Base-by-base conservation (phyloP, 345 rosid species). In the Eucalyptus albens region DNA sequence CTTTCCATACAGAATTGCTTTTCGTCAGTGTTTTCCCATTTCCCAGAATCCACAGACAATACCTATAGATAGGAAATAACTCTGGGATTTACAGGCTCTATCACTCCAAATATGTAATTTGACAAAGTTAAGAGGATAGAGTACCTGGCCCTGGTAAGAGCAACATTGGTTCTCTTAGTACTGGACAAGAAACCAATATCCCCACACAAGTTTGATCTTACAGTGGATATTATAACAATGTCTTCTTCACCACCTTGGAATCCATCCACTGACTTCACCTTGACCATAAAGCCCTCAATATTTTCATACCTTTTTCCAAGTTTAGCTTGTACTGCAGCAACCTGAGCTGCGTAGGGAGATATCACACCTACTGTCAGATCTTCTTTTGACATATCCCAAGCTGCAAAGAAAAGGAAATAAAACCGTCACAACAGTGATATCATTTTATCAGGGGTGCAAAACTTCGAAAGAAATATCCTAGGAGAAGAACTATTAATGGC, bases 31-130 rank as follows among this genome's bases (percentile, higher is more conserved):
- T 94, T 89, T 55, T 90, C 89, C 83, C 95, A 90, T 92, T 89
- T 53, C 96, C 96, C 87, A 94, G 86, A 91, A 95, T 93, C 96
- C 96, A 94, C 51, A 94, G 94, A 89, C 96, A 90, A 50, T 93
- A 92, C 91, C 96, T 88, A 82, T 50, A 50, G 27, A 29, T 3
- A 45, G 42, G 69, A 19, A n/a, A 3, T 56, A 87, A 65, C 37
- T 65, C 77, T 65, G 77, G 77, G 37, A 65, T n/a, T 65, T 65
- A n/a, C 77, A 7, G 21, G 37, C 37, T n/a, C 15, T 65, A 65
- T 65, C 77, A n/a, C 77, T 65, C 77, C 37, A 65, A 65, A 65
- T 13, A 65, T 65, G 37, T 29, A 65, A 65, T 65, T 65, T 65
- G 77, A 65, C 77, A 65, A 31, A n/a, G 31, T 85, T 85, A 5